Evolutionary conservation across 257 asterid genomes (phyloP).

Genomic region (Ocimum tenuiflorum): DNA sequence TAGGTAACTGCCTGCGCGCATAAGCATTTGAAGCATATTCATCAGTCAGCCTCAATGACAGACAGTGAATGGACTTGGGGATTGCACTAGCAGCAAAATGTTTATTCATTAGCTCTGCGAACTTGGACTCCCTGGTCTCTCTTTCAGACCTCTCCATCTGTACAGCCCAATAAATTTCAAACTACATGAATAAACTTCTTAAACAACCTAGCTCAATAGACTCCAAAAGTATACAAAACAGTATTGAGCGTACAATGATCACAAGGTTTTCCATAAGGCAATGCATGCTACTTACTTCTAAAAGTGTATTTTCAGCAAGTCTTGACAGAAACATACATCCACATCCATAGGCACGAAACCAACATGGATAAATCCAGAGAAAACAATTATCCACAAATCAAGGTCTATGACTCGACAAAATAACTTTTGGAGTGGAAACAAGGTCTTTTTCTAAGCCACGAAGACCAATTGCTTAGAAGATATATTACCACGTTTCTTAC

Average conservation of each 20-base stretch:
- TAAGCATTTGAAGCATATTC: conserved; percentile 95
- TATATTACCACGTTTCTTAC: background rate
- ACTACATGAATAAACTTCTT: conserved; percentile 10
- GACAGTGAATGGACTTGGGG: conserved; percentile 89
- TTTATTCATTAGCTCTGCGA: conserved; percentile 76
- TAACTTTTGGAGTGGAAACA: background rate
- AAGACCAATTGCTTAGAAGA: conserved; percentile 5
- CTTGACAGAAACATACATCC: background rate
- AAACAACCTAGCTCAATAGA: background rate
- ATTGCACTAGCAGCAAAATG: conserved; percentile 95
- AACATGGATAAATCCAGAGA: conserved; percentile 6
- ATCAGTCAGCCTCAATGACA: conserved; percentile 79
- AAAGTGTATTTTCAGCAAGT: background rate
- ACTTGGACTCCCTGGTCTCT: conserved; percentile 73
- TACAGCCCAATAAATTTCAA: conserved; percentile 18
- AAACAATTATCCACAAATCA: background rate
- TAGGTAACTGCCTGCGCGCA: conserved; percentile 91
- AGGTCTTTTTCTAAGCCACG: background rate
- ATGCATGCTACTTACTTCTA: background rate
- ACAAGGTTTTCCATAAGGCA: background rate
- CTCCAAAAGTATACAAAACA: background rate
- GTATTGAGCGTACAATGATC: background rate
- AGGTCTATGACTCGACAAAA: no score
- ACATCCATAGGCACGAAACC: background rate
- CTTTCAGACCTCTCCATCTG: conserved; percentile 61